Conservation (phyloP, 129 eudicot species). For the Tagetes erecta region DNA sequence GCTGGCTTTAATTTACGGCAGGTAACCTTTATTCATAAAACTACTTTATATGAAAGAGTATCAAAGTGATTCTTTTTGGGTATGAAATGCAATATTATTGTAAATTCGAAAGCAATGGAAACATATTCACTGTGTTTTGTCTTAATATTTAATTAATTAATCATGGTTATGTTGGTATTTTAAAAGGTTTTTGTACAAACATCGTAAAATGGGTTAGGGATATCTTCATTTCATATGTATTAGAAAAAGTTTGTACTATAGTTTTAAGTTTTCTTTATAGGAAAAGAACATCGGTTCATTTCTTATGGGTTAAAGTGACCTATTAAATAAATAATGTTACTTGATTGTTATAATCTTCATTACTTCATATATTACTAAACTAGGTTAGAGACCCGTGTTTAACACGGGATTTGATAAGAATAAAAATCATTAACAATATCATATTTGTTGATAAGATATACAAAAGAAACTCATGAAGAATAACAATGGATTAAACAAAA, state of each 20-base stretch:
- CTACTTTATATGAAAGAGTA: no score
- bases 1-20: no score
- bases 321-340: not conserved
- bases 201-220: not conserved
- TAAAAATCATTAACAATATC: no score
- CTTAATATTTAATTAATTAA: not conserved
- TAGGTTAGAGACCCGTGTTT: no score
- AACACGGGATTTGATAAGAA: no score
- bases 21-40: no score
- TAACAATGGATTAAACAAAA: no score
- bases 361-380: not conserved
- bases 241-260: not conserved
- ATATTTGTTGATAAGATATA: no score
- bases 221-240: not conserved
- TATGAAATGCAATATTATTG: not conserved
- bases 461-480: no score
- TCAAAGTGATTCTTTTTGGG: no score
- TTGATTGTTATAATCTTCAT: not conserved
- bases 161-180: not conserved
- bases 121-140: not conserved
- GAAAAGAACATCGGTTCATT: not conserved
- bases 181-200: not conserved
- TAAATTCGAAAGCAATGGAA: not conserved
- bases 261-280: not conserved
- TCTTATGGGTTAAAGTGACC: not conserved